Evolutionary conservation across 805 yeast species (phyloP).

Genomic region (Candida montana): DNA sequence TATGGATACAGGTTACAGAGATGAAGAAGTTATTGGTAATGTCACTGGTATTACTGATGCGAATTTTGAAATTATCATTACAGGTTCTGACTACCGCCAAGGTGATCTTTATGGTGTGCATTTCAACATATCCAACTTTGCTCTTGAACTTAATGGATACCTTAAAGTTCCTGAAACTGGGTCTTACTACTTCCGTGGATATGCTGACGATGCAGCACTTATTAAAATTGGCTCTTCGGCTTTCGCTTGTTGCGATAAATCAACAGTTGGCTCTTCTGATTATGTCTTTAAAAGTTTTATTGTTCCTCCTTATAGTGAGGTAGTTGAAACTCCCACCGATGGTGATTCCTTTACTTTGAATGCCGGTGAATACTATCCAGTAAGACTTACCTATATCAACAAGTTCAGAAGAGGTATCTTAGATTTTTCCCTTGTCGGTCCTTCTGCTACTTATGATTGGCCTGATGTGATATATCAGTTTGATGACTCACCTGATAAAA

Average conservation of each 20-base stretch:
- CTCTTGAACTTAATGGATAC: background rate
- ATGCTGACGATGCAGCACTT: background rate
- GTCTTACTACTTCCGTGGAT: background rate
- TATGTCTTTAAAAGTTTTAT: no score
- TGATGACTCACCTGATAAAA: no score
- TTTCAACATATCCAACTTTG: background rate
- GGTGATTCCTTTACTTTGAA: background rate
- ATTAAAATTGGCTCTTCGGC: background rate
- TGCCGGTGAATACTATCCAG: background rate
- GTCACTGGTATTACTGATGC: no score
- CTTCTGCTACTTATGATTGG: background rate
- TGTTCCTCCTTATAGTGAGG: background rate
- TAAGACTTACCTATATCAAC: background rate
- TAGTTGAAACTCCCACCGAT: no score
- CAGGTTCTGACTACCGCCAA: no score
- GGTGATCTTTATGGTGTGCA: background rate
- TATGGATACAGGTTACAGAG: no score
- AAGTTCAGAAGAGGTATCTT: background rate
- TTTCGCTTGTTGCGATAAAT: background rate
- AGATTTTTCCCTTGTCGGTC: background rate
- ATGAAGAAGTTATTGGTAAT: no score
- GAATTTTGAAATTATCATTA: no score
- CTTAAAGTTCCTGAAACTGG: constrained; percentile 1
- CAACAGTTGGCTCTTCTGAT: background rate
- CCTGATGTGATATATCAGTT: background rate